Evolutionary conservation across 257 asterid genomes (phyloP).

Genomic region (Plantago major): DNA sequence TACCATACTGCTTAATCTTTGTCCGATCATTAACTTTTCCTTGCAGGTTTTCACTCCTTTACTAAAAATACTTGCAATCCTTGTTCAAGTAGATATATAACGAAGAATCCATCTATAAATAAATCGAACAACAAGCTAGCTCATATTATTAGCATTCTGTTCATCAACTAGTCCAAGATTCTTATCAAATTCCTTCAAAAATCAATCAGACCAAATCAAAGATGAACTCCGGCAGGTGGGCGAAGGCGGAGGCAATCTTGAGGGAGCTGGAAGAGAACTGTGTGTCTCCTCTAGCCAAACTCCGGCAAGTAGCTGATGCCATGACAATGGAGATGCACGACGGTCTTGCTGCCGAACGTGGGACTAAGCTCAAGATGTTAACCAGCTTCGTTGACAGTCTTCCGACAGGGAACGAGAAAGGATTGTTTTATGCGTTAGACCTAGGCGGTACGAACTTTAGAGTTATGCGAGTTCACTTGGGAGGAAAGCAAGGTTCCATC

Average conservation of each 20-base stretch:
- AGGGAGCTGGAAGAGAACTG: constrained; percentile 70
- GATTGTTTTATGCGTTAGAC: constrained; percentile 84
- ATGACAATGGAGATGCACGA: constrained; percentile 91
- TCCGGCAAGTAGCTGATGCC: constrained; percentile 83
- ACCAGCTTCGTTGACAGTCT: constrained; percentile 76
- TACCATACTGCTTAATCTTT: too few species aligned
- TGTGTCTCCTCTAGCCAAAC: constrained; percentile 57
- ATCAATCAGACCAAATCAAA: too few species aligned
- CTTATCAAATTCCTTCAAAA: too few species aligned
- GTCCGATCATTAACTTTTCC: too few species aligned
- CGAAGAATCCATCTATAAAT: too few species aligned
- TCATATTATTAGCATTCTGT: too few species aligned
- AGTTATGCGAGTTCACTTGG: constrained; percentile 69
- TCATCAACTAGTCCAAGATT: too few species aligned
- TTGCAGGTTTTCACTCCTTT: too few species aligned
- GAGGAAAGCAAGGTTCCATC: constrained; percentile 47
- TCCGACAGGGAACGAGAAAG: constrained; percentile 82
- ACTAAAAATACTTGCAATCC: too few species aligned
- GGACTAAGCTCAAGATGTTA: constrained; percentile 80
- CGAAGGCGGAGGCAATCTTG: constrained; percentile 49
- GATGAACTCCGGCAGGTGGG: constrained; percentile 36
- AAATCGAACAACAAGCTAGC: too few species aligned
- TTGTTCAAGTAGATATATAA: too few species aligned
- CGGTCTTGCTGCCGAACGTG: constrained; percentile 85
- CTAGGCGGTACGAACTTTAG: constrained; percentile 97